phyloP scores from a whole-genome alignment of 148 eudicot species.

The Cornus controversa region DNA sequence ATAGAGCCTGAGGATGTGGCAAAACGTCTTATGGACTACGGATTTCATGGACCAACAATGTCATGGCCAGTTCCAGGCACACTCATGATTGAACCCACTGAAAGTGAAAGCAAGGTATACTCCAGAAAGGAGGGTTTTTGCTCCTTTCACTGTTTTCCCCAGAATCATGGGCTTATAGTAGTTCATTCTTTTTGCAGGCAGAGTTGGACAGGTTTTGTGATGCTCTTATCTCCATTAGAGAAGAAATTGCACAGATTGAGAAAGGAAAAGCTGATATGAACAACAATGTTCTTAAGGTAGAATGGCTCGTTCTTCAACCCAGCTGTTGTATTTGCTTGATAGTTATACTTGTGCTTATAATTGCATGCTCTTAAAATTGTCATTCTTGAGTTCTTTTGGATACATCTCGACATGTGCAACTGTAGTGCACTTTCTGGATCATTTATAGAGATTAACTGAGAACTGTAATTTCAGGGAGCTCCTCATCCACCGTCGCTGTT shows the following conservation, averaged over 20 bases:
- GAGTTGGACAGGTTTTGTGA: slow-evolving; percentile 95
- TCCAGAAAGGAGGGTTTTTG: neutral
- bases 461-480: slow-evolving; percentile 67
- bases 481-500: slow-evolving; percentile 94
- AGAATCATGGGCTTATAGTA: neutral
- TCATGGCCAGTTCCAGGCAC: slow-evolving; percentile 99
- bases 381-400: too few relatives aligned
- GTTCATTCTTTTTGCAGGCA: slow-evolving; percentile 47
- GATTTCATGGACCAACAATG: slow-evolving; percentile 98
- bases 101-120: slow-evolving; percentile 96
- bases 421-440: neutral
- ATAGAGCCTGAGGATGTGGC: slow-evolving; percentile 97
- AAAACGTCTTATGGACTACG: slow-evolving; percentile 96
- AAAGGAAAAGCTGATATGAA: slow-evolving; percentile 76
- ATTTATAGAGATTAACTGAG: slow-evolving; percentile 9
- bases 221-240: slow-evolving; percentile 91
- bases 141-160: neutral
- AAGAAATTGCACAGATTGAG: slow-evolving; percentile 87
- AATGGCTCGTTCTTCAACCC: neutral
- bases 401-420: neutral
- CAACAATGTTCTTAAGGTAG: slow-evolving; percentile 96
- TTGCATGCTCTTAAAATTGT: neutral
- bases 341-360: neutral
- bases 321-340: neutral
- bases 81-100: slow-evolving; percentile 99